Evolutionary conservation across 352 stramenopile species (phyloP).

Genomic region (Pilasporangium apinafurcum): DNA sequence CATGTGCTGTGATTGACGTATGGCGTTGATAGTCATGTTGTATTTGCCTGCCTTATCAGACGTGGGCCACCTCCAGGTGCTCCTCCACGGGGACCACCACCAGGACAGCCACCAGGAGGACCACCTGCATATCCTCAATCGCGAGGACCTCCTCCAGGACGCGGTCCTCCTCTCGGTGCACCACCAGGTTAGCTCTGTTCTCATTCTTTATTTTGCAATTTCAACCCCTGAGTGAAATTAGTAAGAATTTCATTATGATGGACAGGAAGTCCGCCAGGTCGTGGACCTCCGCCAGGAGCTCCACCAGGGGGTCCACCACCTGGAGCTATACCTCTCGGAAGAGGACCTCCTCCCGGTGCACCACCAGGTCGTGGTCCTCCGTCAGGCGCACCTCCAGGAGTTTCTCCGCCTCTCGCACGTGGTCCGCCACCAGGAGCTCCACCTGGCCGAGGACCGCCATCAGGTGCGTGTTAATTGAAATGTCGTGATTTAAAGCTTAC

Average conservation of each 20-base stretch:
- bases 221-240: slow-evolving; percentile 16
- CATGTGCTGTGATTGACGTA: no score
- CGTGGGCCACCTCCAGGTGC: slow-evolving; percentile 11
- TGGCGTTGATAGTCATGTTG: no score
- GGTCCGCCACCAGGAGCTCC: slow-evolving; percentile 5
- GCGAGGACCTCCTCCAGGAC: slow-evolving; percentile 40
- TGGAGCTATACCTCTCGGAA: slow-evolving; percentile 5
- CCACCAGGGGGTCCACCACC: slow-evolving; percentile 8
- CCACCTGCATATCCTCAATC: slow-evolving; percentile 40
- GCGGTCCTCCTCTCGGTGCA: slow-evolving; percentile 21
- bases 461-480: slow-evolving; percentile 6
- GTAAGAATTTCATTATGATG: not conserved
- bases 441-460: slow-evolving; percentile 23
- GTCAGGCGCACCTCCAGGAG: slow-evolving; percentile 4
- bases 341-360: slow-evolving; percentile 13
- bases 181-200: slow-evolving; percentile 20
- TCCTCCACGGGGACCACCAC: slow-evolving; percentile 29
- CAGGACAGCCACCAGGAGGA: slow-evolving; percentile 17
- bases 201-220: not conserved
- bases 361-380: slow-evolving; percentile 16
- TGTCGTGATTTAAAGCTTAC: slow-evolving; percentile 1
- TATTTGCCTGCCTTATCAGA: no score
- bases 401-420: slow-evolving; percentile 11
- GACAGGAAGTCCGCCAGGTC: slow-evolving; percentile 9
- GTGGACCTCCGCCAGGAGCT: slow-evolving; percentile 10